A percentile compares a stretch with the other conserved stretches of the same genome.
These are phyloP conservation scores for Fusarium equiseti DNA, from an alignment of 2,329 filamentous ascomycete genomes.

Conservation along the genomic window DNA sequence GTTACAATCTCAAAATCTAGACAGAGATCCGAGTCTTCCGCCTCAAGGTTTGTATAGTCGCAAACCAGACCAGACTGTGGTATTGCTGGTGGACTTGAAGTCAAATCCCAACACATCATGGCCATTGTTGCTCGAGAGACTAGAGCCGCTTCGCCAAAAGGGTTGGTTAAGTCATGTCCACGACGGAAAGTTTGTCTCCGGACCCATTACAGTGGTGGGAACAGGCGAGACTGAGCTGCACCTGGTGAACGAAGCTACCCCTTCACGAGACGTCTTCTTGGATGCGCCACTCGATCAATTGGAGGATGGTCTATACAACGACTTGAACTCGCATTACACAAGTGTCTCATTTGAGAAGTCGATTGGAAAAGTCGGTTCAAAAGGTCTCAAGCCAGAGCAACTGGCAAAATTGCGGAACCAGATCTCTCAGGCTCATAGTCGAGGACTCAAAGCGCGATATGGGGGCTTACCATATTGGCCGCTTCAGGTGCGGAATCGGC, in stretches of 20 bases:
- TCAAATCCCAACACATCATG: conserved; percentile 51
- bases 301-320: conserved; percentile 55
- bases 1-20: conserved; percentile 61
- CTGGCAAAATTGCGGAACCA: conserved; percentile 59
- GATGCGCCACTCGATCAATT: conserved; percentile 70
- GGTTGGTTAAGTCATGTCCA: conserved; percentile 69
- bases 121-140: conserved; percentile 48
- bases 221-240: conserved; percentile 63
- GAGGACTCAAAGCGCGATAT: conserved; percentile 69
- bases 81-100: conserved; percentile 79
- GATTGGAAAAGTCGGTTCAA: conserved; percentile 64
- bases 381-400: conserved; percentile 59
- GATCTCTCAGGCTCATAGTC: conserved; percentile 62
- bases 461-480: conserved; percentile 73
- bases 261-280: conserved; percentile 70
- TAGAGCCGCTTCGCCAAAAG: conserved; percentile 68
- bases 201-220: conserved; percentile 76
- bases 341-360: conserved; percentile 66
- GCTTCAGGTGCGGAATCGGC: conserved; percentile 62
- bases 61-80: conserved; percentile 65
- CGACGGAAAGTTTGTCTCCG: conserved; percentile 61
- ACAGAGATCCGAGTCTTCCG: neutral
- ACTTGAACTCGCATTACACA: conserved; percentile 74
- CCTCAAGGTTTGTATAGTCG: conserved; percentile 68
- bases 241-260: conserved; percentile 38